A percentile compares a stretch with the other conserved stretches of the same genome.
Conservation (phyloP, 768 basidiomycete species). For the Cyclocybe cylindracea region DNA sequence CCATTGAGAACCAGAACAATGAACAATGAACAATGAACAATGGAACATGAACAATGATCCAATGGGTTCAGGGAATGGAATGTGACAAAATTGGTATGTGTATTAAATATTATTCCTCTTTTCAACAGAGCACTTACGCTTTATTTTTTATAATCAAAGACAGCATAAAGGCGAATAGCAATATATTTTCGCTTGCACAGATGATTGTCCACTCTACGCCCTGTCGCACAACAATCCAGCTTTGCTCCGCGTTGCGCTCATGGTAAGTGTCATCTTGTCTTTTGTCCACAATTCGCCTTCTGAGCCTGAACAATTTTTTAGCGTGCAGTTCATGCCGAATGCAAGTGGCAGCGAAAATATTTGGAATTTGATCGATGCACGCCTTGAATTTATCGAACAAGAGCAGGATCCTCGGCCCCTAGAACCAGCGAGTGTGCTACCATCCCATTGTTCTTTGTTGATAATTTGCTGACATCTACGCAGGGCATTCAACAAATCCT, state of each 20-base stretch:
- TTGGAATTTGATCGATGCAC: constrained; percentile 10
- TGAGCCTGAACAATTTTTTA: background rate
- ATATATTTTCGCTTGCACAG: constrained; percentile 9
- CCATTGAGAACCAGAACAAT: too few relatives aligned
- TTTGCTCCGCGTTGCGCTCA: constrained; percentile 13
- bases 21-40: too few relatives aligned
- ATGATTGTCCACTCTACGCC: constrained; percentile 5
- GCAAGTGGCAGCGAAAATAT: constrained; percentile 10
- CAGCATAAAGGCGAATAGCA: background rate
- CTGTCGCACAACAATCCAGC: constrained; percentile 9
- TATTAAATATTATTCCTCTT: background rate
- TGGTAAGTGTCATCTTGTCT: constrained; percentile 6
- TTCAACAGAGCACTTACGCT: background rate
- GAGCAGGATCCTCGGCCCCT: background rate
- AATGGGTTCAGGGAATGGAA: too few relatives aligned
- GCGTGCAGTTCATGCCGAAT: constrained; percentile 8
- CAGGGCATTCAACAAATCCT: constrained; percentile 7
- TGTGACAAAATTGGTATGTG: constrained; percentile 4
- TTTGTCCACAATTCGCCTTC: background rate
- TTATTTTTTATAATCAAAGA: constrained; percentile 2
- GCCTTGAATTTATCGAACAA: constrained; percentile 10
- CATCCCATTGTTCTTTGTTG: background rate
- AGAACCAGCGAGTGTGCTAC: background rate
- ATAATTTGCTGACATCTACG: background rate
- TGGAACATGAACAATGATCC: too few relatives aligned